A percentile compares a stretch with the other conserved stretches of the same genome.
phyloP scores from a whole-genome alignment of 495 filamentous ascomycete species.

The Xylaria bambusicola region DNA sequence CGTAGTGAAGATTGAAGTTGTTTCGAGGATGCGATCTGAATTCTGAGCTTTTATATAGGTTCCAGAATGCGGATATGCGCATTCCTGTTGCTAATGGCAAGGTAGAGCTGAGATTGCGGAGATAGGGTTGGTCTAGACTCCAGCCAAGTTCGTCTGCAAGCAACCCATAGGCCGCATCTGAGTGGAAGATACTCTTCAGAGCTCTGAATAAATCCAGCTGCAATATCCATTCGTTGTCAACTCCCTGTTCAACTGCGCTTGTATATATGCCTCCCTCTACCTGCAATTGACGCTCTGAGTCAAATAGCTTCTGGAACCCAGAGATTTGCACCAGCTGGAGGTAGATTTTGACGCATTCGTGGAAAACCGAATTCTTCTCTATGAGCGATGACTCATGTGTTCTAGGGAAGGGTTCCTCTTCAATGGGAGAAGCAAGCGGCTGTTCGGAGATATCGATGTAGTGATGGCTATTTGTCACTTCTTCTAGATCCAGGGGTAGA shows the following conservation, averaged over 20 bases:
- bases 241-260: background rate
- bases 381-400: background rate
- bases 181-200: background rate
- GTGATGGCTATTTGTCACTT: conserved; percentile 25
- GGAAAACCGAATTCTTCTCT: background rate
- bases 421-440: background rate
- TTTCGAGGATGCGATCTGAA: background rate
- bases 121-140: background rate
- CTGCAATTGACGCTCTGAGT: background rate
- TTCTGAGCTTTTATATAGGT: too few species aligned
- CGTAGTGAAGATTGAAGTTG: too few species aligned
- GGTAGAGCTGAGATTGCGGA: background rate
- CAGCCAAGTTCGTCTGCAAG: background rate
- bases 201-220: background rate
- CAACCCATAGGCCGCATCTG: background rate
- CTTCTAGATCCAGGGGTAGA: conserved; percentile 21
- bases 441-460: conserved; percentile 9
- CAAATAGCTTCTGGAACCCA: background rate
- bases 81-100: too few species aligned
- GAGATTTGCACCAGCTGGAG: background rate
- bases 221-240: background rate
- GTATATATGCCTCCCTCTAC: background rate
- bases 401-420: background rate
- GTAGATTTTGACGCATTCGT: background rate
- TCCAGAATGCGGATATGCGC: too few species aligned